phyloP scores from a whole-genome alignment of 352 stramenopile genomes.

The Phytopythium helicoides region DNA sequence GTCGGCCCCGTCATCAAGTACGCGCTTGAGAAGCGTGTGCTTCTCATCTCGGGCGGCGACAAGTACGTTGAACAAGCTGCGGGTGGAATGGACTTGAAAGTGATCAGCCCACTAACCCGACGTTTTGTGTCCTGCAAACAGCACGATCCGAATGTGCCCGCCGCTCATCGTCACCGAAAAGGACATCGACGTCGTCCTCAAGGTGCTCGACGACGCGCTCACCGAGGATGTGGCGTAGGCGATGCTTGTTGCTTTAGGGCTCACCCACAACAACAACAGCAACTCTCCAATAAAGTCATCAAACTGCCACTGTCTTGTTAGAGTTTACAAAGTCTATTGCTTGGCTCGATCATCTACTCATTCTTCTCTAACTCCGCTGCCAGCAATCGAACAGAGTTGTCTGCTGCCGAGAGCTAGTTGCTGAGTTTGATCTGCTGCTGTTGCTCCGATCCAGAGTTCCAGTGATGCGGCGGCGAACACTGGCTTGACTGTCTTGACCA shows the following conservation, averaged over 20 bases:
- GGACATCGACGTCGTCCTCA: slow-evolving; percentile 71
- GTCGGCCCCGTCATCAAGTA: slow-evolving; percentile 66
- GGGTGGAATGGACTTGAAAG: neutral
- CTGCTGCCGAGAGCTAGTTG: slow-evolving; percentile 4
- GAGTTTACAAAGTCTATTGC: too few relatives aligned
- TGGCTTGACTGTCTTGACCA: too few relatives aligned
- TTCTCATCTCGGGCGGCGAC: slow-evolving; percentile 82
- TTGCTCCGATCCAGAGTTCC: too few relatives aligned
- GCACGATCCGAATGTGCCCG: slow-evolving; percentile 77
- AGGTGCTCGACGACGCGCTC: slow-evolving; percentile 66
- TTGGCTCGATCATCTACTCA: too few relatives aligned
- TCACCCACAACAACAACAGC: neutral
- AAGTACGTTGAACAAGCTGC: slow-evolving; percentile 69
- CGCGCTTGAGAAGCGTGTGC: slow-evolving; percentile 66
- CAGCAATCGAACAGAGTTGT: slow-evolving; percentile 44
- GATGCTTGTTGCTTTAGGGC: neutral
- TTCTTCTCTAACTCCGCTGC: slow-evolving; percentile 8
- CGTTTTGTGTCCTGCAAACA: slow-evolving; percentile 18
- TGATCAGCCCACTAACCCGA: slow-evolving; percentile 6
- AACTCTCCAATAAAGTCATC: too few relatives aligned
- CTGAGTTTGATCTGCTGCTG: too few relatives aligned
- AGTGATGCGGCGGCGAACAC: too few relatives aligned
- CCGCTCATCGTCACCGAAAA: slow-evolving; percentile 80
- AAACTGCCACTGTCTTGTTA: too few relatives aligned
- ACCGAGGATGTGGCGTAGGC: slow-evolving; percentile 51